Evolutionary conservation across 345 rosid species (phyloP), one percentile per base, ranked within the genome.

Genomic region (Euphorbia peplus): DNA sequence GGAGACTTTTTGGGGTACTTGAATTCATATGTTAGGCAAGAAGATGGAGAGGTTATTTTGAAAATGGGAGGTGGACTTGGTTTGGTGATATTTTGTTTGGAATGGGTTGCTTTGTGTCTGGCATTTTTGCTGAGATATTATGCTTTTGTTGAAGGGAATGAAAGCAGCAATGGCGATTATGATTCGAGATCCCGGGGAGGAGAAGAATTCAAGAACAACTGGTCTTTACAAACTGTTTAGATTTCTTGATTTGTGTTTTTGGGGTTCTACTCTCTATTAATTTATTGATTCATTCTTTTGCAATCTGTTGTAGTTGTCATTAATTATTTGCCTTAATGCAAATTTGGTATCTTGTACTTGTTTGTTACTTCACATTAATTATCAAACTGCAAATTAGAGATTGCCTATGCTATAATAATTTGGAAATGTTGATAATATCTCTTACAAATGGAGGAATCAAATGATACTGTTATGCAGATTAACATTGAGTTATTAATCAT

Each of bases 81-180:
- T 41, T 69, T 75, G 73, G 25, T 84, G 76, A 90, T 92, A 7
- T 95, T 95, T 68, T 83, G 84, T 77, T 64, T 92, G 65, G 93
- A 88, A 79, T 91, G 99, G 99, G 86, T 84, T 12, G 99, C 81
- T 58, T 77, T 90, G 59, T 84, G 82, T 8, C 87, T 91, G 48
- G 97, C 99, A 5, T 95, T 95, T 75, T 82, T 88, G 85, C 70
- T 91, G 67, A 88, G 87, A 81, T 91, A 88, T 72, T 84, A 85
- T 28, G 89, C 85, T 29, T 88, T 81, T 37, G 87, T 87, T 1
- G 91, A 89, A 35, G 88, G 90, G 9, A 80, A 14, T 14, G 8
- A 63, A 66, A 81, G 59, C 66, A 80, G 60, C 22, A 51, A 48
- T 64, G 69, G 71, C 3, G 3, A 28, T 51, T 72, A 70, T 9